Evolutionary conservation across 805 yeast species (phyloP).

Genomic region (Lipomyces orientalis): DNA sequence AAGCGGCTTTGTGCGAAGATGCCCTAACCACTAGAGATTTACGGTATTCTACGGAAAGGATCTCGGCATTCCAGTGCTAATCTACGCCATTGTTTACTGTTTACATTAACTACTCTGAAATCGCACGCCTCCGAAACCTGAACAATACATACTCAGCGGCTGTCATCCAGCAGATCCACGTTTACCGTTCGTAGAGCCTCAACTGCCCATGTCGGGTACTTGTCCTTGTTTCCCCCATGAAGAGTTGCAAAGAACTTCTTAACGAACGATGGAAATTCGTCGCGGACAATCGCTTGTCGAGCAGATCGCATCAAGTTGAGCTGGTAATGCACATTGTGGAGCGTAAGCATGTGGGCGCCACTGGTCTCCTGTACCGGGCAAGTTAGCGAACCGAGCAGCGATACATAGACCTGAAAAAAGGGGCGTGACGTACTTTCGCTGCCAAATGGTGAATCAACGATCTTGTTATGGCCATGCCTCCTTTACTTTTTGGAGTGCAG

Average conservation of each 20-base stretch:
- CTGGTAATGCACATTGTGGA: conserved; percentile 53
- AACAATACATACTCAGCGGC: background rate
- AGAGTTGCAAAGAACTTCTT: conserved; percentile 45
- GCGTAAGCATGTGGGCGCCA: conserved; percentile 52
- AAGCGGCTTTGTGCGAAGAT: background rate
- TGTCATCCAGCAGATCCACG: conserved; percentile 42
- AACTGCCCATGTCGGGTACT: conserved; percentile 52
- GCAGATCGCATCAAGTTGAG: conserved; percentile 51
- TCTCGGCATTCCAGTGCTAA: no score
- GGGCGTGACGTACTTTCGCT: conserved; percentile 40
- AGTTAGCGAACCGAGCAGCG: background rate
- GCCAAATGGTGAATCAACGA: conserved; percentile 48
- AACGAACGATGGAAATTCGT: conserved; percentile 49
- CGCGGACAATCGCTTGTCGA: conserved; percentile 49
- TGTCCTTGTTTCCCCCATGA: conserved; percentile 44
- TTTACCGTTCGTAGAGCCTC: conserved; percentile 49
- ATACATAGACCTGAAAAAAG: background rate
- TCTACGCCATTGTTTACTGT: no score
- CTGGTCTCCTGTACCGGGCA: conserved; percentile 47
- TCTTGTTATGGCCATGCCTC: conserved; percentile 49
- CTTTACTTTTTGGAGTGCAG: conserved; percentile 45
- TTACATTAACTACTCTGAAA: no score
- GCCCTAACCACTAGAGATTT: background rate
- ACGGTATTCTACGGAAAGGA: background rate
- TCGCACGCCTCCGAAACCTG: background rate